These are phyloP conservation scores for Cyclanthera cordifolia DNA, from an alignment of 306 rosid species.

Conservation along the genomic window DNA sequence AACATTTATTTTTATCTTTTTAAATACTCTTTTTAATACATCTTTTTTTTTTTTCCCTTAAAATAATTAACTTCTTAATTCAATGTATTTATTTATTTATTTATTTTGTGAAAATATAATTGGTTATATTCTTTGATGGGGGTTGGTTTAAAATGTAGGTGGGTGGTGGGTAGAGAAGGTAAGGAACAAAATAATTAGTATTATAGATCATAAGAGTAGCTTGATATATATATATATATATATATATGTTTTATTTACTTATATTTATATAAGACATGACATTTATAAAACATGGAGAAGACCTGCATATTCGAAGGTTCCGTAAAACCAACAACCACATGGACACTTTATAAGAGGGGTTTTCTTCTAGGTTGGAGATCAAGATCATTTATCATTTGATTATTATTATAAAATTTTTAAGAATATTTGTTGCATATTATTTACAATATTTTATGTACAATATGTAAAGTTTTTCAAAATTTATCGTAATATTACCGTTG, in stretches of 20 bases:
- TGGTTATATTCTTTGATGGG: neutral
- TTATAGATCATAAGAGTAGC: neutral
- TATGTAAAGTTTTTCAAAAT: too few species aligned
- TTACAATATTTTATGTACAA: too few species aligned
- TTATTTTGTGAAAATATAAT: neutral
- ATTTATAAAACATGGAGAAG: too few species aligned
- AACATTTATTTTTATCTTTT: too few species aligned
- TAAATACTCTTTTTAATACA: too few species aligned
- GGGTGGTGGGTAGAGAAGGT: neutral
- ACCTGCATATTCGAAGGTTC: neutral
- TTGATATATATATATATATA: neutral
- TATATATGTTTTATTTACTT: too few species aligned
- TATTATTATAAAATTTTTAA: too few species aligned
- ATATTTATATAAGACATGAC: neutral
- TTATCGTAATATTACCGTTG: too few species aligned
- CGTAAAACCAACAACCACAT: slow-evolving; percentile 11
- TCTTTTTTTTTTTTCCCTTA: too few species aligned
- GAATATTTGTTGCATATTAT: too few species aligned
- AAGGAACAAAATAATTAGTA: neutral
- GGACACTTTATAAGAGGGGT: neutral
- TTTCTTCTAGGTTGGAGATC: neutral
- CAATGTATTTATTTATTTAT: neutral
- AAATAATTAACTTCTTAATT: neutral
- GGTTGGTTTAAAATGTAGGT: neutral
- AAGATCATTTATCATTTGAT: too few species aligned